Evolutionary conservation across 1,284 basidiomycete genomes (phyloP).

Genomic region (Pseudozyma pruni): DNA sequence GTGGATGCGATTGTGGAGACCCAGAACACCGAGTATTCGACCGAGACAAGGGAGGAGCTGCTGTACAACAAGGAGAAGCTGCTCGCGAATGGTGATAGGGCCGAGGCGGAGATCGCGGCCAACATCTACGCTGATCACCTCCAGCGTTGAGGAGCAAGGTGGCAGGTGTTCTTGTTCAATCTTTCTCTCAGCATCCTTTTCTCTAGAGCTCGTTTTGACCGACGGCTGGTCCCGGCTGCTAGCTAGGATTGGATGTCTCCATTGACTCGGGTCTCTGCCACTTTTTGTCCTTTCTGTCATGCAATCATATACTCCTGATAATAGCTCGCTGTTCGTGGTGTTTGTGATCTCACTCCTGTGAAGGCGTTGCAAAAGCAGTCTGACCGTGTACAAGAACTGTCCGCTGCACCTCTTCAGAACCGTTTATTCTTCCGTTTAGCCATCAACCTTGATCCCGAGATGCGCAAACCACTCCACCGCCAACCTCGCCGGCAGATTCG

Average conservation of each 20-base stretch:
- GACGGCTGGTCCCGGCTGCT: too few relatives aligned
- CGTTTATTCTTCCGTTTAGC: neutral
- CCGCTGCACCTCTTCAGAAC: too few relatives aligned
- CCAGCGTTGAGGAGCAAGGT: constrained; percentile 50
- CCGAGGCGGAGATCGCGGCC: constrained; percentile 81
- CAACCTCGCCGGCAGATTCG: constrained; percentile 16
- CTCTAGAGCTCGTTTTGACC: neutral
- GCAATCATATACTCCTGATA: constrained; percentile 25
- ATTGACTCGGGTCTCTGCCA: too few relatives aligned
- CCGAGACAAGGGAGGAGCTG: constrained; percentile 96
- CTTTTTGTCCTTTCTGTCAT: constrained; percentile 9
- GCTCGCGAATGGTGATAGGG: constrained; percentile 91
- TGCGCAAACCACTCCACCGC: constrained; percentile 23
- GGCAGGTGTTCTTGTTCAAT: too few relatives aligned
- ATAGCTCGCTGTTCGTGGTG: neutral
- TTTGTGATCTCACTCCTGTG: too few relatives aligned
- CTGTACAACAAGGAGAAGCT: constrained; percentile 97
- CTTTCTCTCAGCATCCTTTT: constrained; percentile 3
- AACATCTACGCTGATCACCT: constrained; percentile 65
- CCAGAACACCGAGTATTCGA: constrained; percentile 77
- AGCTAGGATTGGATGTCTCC: too few relatives aligned
- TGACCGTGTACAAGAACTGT: too few relatives aligned
- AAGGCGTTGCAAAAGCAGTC: too few relatives aligned
- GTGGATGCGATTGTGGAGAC: constrained; percentile 99
- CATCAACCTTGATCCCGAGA: constrained; percentile 2